Percentiles rank a stretch among this genome's conserved stretches.
Conservation (phyloP, 1,284 basidiomycete species). For the Cryptococcus hybrid region DNA sequence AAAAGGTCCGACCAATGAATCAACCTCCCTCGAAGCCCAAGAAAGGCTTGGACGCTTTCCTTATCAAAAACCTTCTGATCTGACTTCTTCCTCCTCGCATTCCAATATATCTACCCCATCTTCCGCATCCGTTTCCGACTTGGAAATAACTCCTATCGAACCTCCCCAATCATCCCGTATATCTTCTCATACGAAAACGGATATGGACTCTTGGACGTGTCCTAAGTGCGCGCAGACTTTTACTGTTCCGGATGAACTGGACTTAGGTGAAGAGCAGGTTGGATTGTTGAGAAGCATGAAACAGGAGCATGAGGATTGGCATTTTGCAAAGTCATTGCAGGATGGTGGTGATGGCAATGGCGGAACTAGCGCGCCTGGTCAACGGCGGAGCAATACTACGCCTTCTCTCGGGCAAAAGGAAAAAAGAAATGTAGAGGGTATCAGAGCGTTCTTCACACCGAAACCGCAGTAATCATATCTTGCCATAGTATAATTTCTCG, state of each 20-base stretch:
- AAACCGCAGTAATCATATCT: constrained; percentile 19
- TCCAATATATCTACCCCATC: not conserved
- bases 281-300: constrained; percentile 58
- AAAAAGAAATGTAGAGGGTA: constrained; percentile 54
- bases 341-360: constrained; percentile 15
- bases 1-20: not conserved
- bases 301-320: constrained; percentile 80
- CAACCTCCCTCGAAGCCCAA: not conserved
- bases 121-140: constrained; percentile 1
- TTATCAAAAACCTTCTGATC: constrained; percentile 2
- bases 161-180: too few species aligned
- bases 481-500: too few species aligned
- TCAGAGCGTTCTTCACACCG: constrained; percentile 69
- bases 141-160: constrained; percentile 1
- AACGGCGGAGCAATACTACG: too few species aligned
- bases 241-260: constrained; percentile 5
- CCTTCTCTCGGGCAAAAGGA: too few species aligned
- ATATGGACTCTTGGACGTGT: constrained; percentile 32
- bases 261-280: constrained; percentile 27
- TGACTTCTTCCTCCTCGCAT: not conserved
- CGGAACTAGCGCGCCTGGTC: too few species aligned
- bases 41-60: not conserved
- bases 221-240: constrained; percentile 23
- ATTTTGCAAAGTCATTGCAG: constrained; percentile 74
- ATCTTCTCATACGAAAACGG: too few species aligned